Evolutionary conservation across 1,139 yeast species (phyloP).

Genomic region (Yamadazyma friedrichii): DNA sequence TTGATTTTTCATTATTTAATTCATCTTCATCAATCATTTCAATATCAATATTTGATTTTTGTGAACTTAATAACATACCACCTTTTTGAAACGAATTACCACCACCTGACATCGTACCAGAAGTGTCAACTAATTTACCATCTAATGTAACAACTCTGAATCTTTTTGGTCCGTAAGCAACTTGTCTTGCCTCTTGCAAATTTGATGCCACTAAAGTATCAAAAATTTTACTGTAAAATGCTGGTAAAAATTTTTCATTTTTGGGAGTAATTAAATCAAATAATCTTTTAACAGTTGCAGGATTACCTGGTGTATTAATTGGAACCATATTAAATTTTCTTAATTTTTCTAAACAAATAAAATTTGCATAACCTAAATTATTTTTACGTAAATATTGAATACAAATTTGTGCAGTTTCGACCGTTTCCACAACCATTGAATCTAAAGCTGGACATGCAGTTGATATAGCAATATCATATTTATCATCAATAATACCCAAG

Average conservation of each 20-base stretch:
- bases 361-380: conserved; percentile 85
- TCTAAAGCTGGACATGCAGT: conserved; percentile 93
- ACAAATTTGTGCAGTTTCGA: conserved; percentile 90
- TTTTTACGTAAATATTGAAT: conserved; percentile 83
- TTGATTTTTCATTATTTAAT: conserved; percentile 53
- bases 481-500: conserved; percentile 81
- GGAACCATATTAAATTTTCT: conserved; percentile 58
- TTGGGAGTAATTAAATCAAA: conserved; percentile 78
- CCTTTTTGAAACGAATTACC: conserved; percentile 69
- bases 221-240: conserved; percentile 82
- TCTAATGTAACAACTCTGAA: conserved; percentile 90
- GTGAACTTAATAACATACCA: conserved; percentile 52
- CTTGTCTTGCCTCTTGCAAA: conserved; percentile 76
- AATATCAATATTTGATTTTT: conserved; percentile 18
- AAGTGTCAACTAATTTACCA: conserved; percentile 90
- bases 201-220: conserved; percentile 86
- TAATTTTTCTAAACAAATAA: conserved; percentile 76
- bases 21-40: conserved; percentile 52
- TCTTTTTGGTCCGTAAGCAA: conserved; percentile 80
- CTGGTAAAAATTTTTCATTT: conserved; percentile 72
- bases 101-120: conserved; percentile 98
- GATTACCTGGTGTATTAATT: conserved; percentile 64
- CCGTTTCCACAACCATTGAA: conserved; percentile 92
- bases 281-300: conserved; percentile 74
- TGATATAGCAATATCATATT: conserved; percentile 89